These are phyloP conservation scores for Marchantia paleacea DNA, from an alignment of 225 moss, liverwort and hornwort species.

Conservation along the genomic window DNA sequence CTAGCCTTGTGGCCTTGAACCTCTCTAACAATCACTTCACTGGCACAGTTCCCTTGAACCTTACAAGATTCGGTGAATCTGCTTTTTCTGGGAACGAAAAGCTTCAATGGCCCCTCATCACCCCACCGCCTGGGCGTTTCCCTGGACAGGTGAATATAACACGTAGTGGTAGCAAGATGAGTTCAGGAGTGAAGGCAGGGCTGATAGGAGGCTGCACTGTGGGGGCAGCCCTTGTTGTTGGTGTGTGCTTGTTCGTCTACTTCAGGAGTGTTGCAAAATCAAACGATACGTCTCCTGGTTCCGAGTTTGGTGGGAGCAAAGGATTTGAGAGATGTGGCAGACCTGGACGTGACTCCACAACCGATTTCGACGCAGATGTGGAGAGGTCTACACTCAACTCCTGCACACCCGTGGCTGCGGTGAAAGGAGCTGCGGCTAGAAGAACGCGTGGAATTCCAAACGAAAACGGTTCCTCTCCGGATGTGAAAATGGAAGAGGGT, in stretches of 20 bases:
- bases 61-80: conserved; percentile 43
- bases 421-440: conserved; percentile 11
- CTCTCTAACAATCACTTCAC: conserved; percentile 66
- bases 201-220: conserved; percentile 60
- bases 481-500: conserved; percentile 16
- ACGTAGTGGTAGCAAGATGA: conserved; percentile 38
- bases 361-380: conserved; percentile 23
- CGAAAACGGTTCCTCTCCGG: conserved; percentile 31
- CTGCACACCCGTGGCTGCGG: conserved; percentile 2
- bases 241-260: conserved; percentile 37
- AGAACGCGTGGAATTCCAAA: conserved; percentile 20
- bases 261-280: conserved; percentile 38
- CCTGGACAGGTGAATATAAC: conserved; percentile 35
- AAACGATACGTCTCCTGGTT: conserved; percentile 11
- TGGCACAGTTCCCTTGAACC: conserved; percentile 52
- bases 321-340: conserved; percentile 20
- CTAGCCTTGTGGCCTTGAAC: conserved; percentile 46
- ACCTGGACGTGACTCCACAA: background rate
- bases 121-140: conserved; percentile 23
- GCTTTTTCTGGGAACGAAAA: conserved; percentile 66
- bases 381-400: conserved; percentile 17
- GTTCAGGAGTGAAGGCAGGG: conserved; percentile 50
- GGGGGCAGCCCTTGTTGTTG: conserved; percentile 52
- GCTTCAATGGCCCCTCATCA: conserved; percentile 35
- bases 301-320: conserved; percentile 25